Conservation (phyloP, 2,329 filamentous ascomycete species). For the Talaromyces sp. region DNA sequence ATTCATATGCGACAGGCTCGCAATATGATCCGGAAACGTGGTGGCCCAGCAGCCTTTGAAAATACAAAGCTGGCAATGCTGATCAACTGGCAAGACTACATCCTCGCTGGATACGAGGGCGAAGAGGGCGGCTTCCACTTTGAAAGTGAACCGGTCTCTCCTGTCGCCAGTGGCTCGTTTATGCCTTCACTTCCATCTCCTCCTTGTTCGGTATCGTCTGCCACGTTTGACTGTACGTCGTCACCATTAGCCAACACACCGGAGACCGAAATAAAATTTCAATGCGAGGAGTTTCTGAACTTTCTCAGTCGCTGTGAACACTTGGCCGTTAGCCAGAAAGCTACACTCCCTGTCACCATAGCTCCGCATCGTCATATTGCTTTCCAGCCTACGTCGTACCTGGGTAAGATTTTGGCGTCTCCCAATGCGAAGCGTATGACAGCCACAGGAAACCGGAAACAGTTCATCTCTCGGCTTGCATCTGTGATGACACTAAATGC, state of each 20-base stretch:
- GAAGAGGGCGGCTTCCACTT: slow-evolving; percentile 30
- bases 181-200: slow-evolving; percentile 18
- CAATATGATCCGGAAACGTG: slow-evolving; percentile 32
- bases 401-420: slow-evolving; percentile 28
- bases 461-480: slow-evolving; percentile 31
- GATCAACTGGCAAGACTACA: slow-evolving; percentile 40
- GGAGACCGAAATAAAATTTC: slow-evolving; percentile 26
- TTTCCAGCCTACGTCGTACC: slow-evolving; percentile 24
- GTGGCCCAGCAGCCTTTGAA: slow-evolving; percentile 30
- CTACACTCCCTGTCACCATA: slow-evolving; percentile 13
- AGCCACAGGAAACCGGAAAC: slow-evolving; percentile 31
- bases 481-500: slow-evolving; percentile 33
- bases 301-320: slow-evolving; percentile 35
- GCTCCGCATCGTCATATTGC: slow-evolving; percentile 21
- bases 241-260: slow-evolving; percentile 12
- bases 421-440: slow-evolving; percentile 29
- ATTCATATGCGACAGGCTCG: slow-evolving; percentile 36
- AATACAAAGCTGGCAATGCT: slow-evolving; percentile 34
- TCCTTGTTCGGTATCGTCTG: slow-evolving; percentile 8
- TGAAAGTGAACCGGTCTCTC: slow-evolving; percentile 17
- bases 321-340: slow-evolving; percentile 25
- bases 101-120: slow-evolving; percentile 33
- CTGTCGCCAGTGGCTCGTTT: slow-evolving; percentile 5
- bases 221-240: slow-evolving; percentile 6
- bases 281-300: slow-evolving; percentile 33